Percentiles rank a stretch among this genome's conserved stretches.
Evolutionary conservation across 306 rosid genomes (phyloP).

Genomic region (Dryas octopetala): DNA sequence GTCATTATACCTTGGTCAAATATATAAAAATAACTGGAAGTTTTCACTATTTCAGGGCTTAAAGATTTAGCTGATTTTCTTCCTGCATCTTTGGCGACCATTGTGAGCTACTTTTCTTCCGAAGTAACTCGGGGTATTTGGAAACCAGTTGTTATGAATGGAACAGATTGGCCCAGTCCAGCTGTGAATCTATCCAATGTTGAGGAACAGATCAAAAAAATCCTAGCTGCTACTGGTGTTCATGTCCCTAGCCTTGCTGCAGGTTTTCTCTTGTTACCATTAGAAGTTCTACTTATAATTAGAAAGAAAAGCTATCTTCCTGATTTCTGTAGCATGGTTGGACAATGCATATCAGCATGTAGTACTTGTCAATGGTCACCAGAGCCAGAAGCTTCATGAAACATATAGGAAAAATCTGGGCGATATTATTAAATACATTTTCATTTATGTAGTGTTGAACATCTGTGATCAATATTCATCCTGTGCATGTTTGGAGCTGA

Average conservation of each 20-base stretch:
- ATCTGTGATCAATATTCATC: too few relatives aligned
- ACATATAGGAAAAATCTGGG: neutral
- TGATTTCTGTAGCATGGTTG: neutral
- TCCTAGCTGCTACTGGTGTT: constrained; percentile 94
- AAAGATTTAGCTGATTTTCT: constrained; percentile 97
- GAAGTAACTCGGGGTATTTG: constrained; percentile 95
- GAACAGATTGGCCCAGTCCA: constrained; percentile 99
- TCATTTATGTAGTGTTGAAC: neutral
- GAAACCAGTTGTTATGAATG: constrained; percentile 95
- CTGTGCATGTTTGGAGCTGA: too few relatives aligned
- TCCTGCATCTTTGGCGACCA: constrained; percentile 95
- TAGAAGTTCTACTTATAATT: constrained; percentile 8
- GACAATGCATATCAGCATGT: neutral
- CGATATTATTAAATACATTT: neutral
- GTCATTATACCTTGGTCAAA: neutral
- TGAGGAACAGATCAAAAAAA: constrained; percentile 88
- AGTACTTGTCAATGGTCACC: neutral
- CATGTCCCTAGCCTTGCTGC: constrained; percentile 89
- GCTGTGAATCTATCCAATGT: constrained; percentile 83
- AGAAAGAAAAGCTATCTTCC: neutral
- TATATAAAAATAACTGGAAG: neutral
- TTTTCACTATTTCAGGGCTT: constrained; percentile 60
- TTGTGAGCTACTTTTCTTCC: constrained; percentile 92
- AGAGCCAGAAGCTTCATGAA: neutral
- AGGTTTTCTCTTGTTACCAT: constrained; percentile 47